Percentiles rank a stretch among this genome's conserved stretches.
Conservation (phyloP, 2,329 filamentous ascomycete genomes). For the Chalaropsis ovoidea region DNA sequence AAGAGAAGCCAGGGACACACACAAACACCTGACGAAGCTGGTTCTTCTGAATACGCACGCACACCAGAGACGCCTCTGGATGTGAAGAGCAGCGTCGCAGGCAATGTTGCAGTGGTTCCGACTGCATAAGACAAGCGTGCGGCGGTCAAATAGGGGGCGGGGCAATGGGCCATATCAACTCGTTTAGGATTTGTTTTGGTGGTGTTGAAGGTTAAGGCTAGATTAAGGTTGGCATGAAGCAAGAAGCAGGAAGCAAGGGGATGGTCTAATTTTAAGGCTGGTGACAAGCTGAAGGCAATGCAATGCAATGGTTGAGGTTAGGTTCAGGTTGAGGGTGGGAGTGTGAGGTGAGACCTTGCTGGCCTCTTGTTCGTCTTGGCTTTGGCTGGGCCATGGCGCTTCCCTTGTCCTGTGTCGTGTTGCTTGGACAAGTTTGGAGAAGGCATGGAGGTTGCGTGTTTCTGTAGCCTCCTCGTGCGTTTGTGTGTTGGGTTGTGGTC, state of each 20-base stretch:
- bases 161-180: background rate
- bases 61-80: too few relatives aligned
- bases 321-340: background rate
- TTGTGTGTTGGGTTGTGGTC: background rate
- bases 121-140: background rate
- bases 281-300: background rate
- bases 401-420: too few relatives aligned
- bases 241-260: conserved; percentile 8
- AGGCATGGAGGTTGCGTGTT: background rate
- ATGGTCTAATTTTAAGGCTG: background rate
- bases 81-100: background rate
- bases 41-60: too few relatives aligned
- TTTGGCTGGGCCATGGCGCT: too few relatives aligned
- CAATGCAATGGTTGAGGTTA: too few relatives aligned
- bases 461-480: background rate
- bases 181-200: conserved; percentile 9
- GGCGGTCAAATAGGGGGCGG: background rate
- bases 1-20: background rate
- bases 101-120: background rate
- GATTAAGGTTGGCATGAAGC: conserved; percentile 13
- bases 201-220: conserved; percentile 10
- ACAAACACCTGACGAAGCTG: too few relatives aligned
- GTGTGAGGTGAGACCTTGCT: too few relatives aligned
- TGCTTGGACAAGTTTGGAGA: background rate
- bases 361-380: background rate